Base-by-base conservation (phyloP, 2,329 filamentous ascomycete genomes). In the Fusarium transvaalense region DNA sequence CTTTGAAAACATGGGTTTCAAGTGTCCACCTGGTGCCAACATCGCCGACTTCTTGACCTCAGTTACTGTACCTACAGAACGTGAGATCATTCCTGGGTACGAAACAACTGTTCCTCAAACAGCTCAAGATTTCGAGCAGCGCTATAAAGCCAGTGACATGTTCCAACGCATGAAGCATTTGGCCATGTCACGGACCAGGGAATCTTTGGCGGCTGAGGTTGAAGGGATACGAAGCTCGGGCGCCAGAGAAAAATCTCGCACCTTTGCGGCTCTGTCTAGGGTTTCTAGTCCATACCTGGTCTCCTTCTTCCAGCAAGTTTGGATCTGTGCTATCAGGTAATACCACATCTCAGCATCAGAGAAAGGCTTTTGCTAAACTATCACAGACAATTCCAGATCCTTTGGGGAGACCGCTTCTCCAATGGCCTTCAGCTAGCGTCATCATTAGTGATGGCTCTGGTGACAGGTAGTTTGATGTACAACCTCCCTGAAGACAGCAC, bases 401-500 rank as follows among this genome's bases (percentile, higher is more conserved):
- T 54, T 4, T 46, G 38, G 52, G 52, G 52, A 15, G 52, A 55
- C 4, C 25, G 41, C 10, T 29, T 55, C 14, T 52, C 48, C 3
- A 52, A 52, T 9, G 25, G 35, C 6, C 48, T 52, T 9, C 48
- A 52, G 27, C 10, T 41, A 0, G 19, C 8, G 3, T 55, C 52
- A n/a, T 27, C 39, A 1, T 5, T 55, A 0, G 15, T 31, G 3
- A 55, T 46, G 21, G 66, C 60, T 1, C 31, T 69, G 2, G 63
- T 71, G 5, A 39, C 66, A 2, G 47, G 57, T 7, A 68, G 64
- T 14, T 43, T 71, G 34, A 68, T 71, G 47, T 71, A 71, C 34
- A 58, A 68, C 25, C 56, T 64, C 4, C 21, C 25, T 0, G 17
- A 35, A 1, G 43, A 53, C n/a, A 69, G 63, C 0, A 23, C 45